Evolutionary conservation across 2,329 filamentous ascomycete genomes (phyloP).

Genomic region (Aotearoamyces nothofagi): DNA sequence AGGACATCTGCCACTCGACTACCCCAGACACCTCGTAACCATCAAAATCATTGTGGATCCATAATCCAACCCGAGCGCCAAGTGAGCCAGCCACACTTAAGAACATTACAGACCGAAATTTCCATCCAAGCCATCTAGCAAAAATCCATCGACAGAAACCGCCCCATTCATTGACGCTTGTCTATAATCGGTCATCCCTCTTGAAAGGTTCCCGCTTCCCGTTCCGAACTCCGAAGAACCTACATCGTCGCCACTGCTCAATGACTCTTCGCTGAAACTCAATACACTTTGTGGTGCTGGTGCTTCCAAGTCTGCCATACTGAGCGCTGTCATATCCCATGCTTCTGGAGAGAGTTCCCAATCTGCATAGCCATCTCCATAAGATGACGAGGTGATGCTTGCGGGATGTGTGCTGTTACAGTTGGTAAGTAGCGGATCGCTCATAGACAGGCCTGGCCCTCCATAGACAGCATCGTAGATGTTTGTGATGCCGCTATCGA

Average conservation of each 20-base stretch:
- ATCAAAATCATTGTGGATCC: too few relatives aligned
- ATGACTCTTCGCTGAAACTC: constrained; percentile 43
- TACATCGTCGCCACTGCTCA: constrained; percentile 33
- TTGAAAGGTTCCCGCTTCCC: constrained; percentile 5
- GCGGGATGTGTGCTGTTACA: constrained; percentile 5
- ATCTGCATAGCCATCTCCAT: constrained; percentile 30
- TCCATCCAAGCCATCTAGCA: constrained; percentile 22
- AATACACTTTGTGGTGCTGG: constrained; percentile 32
- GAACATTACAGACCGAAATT: constrained; percentile 25
- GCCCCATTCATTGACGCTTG: constrained; percentile 7
- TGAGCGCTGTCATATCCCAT: constrained; percentile 28
- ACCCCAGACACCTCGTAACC: too few relatives aligned
- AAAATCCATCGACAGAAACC: constrained; percentile 7
- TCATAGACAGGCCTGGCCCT: constrained; percentile 32
- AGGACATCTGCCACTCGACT: too few relatives aligned
- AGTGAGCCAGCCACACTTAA: too few relatives aligned
- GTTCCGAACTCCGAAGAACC: constrained; percentile 10
- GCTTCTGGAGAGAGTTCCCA: constrained; percentile 41
- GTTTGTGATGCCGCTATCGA: constrained; percentile 67
- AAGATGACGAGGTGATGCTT: constrained; percentile 11
- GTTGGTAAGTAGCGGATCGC: too few relatives aligned
- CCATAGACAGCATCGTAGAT: constrained; percentile 78
- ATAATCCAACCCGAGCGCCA: too few relatives aligned
- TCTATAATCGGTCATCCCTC: too few relatives aligned
- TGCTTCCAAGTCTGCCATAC: constrained; percentile 20